Evolutionary conservation across 1,284 basidiomycete species (phyloP).

Genomic region (Leccinum pachyderme): DNA sequence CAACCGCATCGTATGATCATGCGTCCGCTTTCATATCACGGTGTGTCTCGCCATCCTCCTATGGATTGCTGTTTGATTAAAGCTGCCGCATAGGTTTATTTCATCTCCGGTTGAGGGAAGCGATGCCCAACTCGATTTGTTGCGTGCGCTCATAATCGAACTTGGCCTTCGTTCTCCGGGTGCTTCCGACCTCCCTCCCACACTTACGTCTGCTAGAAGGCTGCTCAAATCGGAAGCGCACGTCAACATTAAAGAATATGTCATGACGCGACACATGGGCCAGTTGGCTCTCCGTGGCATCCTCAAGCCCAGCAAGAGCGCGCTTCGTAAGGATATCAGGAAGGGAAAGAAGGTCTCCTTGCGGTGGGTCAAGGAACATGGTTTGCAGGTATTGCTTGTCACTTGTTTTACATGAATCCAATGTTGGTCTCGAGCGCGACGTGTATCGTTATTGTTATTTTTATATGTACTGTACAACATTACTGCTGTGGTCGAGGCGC

Average conservation of each 20-base stretch:
- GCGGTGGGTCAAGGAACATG: slow-evolving; percentile 61
- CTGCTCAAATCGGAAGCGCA: slow-evolving; percentile 64
- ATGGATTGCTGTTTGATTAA: not conserved
- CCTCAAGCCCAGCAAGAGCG: slow-evolving; percentile 58
- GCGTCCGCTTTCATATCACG: slow-evolving; percentile 30
- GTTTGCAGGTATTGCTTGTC: slow-evolving; percentile 62
- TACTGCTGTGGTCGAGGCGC: not conserved
- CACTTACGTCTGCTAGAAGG: slow-evolving; percentile 59
- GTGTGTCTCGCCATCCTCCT: slow-evolving; percentile 14
- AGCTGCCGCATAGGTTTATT: slow-evolving; percentile 19
- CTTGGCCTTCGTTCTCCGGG: slow-evolving; percentile 47
- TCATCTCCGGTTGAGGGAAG: slow-evolving; percentile 31
- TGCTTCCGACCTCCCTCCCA: slow-evolving; percentile 45
- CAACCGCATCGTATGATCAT: slow-evolving; percentile 23
- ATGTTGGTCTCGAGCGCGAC: not conserved
- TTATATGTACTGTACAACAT: not conserved
- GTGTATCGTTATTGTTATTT: slow-evolving; percentile 3
- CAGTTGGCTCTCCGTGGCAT: slow-evolving; percentile 57
- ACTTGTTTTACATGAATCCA: slow-evolving; percentile 27
- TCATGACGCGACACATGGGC: slow-evolving; percentile 61
- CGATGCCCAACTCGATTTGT: slow-evolving; percentile 43
- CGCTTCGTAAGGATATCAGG: slow-evolving; percentile 59
- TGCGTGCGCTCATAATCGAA: slow-evolving; percentile 57
- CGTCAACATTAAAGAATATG: slow-evolving; percentile 69
- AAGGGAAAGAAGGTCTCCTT: slow-evolving; percentile 46